A percentile compares a stretch with the other conserved stretches of the same genome.
Evolutionary conservation across 2,329 filamentous ascomycete genomes (phyloP).

Genomic region (Diaporthe humulicola): DNA sequence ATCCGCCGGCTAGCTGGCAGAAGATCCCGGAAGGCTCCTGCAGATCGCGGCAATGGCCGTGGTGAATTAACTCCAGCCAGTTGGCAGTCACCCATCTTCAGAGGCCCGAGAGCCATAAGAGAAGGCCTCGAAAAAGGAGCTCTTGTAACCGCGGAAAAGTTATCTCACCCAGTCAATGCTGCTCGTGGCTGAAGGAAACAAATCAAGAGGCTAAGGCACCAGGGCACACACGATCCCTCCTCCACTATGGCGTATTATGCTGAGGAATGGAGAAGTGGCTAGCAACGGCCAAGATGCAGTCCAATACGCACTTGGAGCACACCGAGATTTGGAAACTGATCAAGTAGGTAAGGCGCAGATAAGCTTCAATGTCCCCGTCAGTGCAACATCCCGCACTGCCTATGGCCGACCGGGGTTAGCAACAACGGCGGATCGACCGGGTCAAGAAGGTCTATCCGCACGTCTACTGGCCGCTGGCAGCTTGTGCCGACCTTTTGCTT

Average conservation of each 20-base stretch:
- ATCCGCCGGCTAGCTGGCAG: constrained; percentile 27
- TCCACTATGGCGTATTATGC: background rate
- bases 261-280: background rate
- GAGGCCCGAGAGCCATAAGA: background rate
- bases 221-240: background rate
- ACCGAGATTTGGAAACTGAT: constrained; percentile 5
- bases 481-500: constrained; percentile 19
- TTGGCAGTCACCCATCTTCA: constrained; percentile 2
- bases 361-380: constrained; percentile 22
- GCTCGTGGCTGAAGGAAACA: background rate
- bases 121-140: background rate
- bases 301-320: constrained; percentile 12
- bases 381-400: constrained; percentile 24
- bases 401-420: constrained; percentile 18
- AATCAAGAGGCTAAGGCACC: background rate
- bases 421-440: constrained; percentile 17
- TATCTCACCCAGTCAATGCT: background rate
- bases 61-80: constrained; percentile 19
- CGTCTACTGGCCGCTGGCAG: constrained; percentile 4
- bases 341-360: constrained; percentile 29
- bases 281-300: constrained; percentile 3
- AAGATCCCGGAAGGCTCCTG: background rate
- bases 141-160: background rate
- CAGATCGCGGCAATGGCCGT: constrained; percentile 24
- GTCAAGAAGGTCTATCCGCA: constrained; percentile 8